Base-by-base conservation (phyloP, 176 grass and related monocot genomes). In the Phragmites australis region DNA sequence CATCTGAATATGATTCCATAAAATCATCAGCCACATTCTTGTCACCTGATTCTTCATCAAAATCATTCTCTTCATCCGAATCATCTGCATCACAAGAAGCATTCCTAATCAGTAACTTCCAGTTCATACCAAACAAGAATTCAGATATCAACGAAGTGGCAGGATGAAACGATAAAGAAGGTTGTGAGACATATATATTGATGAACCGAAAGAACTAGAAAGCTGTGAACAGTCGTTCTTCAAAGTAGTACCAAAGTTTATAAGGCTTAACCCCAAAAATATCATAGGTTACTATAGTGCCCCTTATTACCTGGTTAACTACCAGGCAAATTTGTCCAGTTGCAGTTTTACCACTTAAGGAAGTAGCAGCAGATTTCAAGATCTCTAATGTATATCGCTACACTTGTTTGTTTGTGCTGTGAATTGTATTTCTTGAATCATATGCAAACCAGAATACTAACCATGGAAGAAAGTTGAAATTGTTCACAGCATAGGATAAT, bases 1-100 rank as follows among this genome's bases (percentile, higher is more conserved):
- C 92, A 89, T 95, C 88, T 78, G 96, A 92, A 83, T 99, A 99
- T 39, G 84, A 93, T 40, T 93, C 81, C 86, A 95, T 91, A 69
- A 95, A 99, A 84, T 62, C 60, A 77, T 86, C 81, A 49, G 65
- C 84, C 63, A 62, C 69, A 72, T 86, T 81, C 29, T 93, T 76
- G 30, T 85, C 45, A 75, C 77, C 77, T 81, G 44, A 54, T 86
- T 91, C 84, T 85, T 94, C 90, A 81, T 71, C 61, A 81, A 76
- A 61, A 68, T 87, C 90, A 68, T 49, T 67, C 2, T 79, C 92
- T 48, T 89, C 87, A 86, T 88, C 93, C 50, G 92, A 94, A 81
- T 93, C 96, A 79, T 99, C 96, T 99, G 90, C 26, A 37, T 18
- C 19, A 29, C 31, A 11, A 29, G 32, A 32, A 63, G 9, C 47